Base-by-base conservation (phyloP, 2,329 filamentous ascomycete species). In the Fusarium sambucinum region DNA sequence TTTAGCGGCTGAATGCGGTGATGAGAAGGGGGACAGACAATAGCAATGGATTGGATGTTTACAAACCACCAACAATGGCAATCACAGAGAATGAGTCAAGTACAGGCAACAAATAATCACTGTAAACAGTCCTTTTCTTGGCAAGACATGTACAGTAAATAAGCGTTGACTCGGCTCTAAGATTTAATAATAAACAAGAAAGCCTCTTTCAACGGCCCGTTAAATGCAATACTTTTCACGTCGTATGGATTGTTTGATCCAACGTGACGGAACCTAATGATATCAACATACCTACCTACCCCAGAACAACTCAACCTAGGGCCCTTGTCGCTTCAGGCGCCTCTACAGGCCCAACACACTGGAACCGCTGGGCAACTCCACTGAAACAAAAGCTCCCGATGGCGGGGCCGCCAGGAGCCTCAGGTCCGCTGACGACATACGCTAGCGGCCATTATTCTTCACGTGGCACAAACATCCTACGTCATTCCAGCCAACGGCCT, bases 351-450 rank as follows among this genome's bases (percentile, higher is more conserved):
- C 55, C 62, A 55, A 30, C 37, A 40, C 61, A 63, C 59, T 63
- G 58, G 58, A 44, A 63, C 21, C 37, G 33, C 61, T 52, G 59
- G 38, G 29, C 33, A 38, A 32, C 40, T 57, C 64, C 63, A 30
- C 59, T 65, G 60, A 35, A 60, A 38, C 38, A 55, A 38, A 38
- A 40, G 40, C 59, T 35, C 44, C 30, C 32, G 32, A 51, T 25
- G 30, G 35, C 35, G 35, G 35, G 35, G 54, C 25, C 29, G 19
- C 52, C 32, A 63, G 60, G 38, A 64, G 62, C 59, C 60, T 57
- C 55, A 62, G 51, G 55, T 66, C 65, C 65, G 65, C 65, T 69
- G 65, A 69, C 59, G 65, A 61, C 65, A 68, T 69, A 41, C 55
- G 65, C 59, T 69, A 68, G 47, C 45, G 40, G 32, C 23, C 37